These are phyloP conservation scores for Fomitiporia mediterranea DNA, from an alignment of 1,284 basidiomycete species.

Conservation along the genomic window DNA sequence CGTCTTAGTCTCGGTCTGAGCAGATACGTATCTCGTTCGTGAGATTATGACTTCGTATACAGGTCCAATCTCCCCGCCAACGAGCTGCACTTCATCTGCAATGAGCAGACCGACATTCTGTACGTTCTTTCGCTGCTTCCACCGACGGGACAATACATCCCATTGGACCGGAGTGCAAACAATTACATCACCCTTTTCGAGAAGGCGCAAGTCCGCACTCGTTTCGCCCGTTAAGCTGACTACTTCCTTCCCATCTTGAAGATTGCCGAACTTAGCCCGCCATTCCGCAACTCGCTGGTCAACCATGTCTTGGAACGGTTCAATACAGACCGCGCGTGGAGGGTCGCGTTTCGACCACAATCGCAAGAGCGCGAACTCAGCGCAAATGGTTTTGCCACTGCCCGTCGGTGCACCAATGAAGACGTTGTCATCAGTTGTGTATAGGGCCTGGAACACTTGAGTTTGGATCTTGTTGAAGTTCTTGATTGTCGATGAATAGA, in stretches of 20 bases:
- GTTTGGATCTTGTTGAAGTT: constrained; percentile 99
- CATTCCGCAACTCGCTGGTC: constrained; percentile 87
- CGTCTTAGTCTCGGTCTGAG: constrained; percentile 89
- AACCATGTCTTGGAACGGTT: constrained; percentile 97
- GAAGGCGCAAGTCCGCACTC: constrained; percentile 84
- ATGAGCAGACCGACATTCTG: constrained; percentile 91
- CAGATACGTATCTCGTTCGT: constrained; percentile 90
- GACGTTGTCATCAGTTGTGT: constrained; percentile 93
- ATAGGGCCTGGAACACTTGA: constrained; percentile 97
- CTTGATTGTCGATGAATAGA: constrained; percentile 76
- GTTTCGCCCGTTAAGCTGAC: constrained; percentile 92
- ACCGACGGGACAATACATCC: constrained; percentile 94
- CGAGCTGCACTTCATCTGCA: constrained; percentile 92
- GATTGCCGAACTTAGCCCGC: constrained; percentile 75
- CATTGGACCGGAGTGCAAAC: constrained; percentile 93
- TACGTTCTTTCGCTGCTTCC: constrained; percentile 96
- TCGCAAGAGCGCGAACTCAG: constrained; percentile 90
- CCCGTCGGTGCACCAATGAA: constrained; percentile 96
- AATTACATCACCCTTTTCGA: constrained; percentile 91
- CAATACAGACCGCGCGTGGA: constrained; percentile 90
- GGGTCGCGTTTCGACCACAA: constrained; percentile 86
- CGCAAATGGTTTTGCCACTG: constrained; percentile 95
- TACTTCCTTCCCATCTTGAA: constrained; percentile 90
- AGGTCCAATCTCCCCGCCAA: constrained; percentile 90
- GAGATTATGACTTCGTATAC: constrained; percentile 97